Conservation (phyloP, 2,329 filamentous ascomycete genomes). For the Aspergillus vadensis region DNA sequence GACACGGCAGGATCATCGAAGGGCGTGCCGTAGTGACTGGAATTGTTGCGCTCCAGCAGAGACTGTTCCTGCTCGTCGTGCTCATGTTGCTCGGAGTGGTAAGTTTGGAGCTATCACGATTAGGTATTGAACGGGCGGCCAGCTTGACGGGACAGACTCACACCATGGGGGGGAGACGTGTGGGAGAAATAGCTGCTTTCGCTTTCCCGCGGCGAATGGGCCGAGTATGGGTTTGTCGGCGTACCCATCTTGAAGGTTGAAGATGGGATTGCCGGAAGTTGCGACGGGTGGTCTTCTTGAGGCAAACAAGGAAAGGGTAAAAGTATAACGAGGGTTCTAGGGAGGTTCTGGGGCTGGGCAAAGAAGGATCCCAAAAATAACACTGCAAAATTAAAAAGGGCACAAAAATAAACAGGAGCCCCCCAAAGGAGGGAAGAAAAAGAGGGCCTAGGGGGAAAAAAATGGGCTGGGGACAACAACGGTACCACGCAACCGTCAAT, state of each 20-base stretch:
- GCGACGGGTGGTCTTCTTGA: background rate
- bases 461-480: constrained; percentile 3
- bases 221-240: background rate
- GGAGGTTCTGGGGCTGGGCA: constrained; percentile 4
- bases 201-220: constrained; percentile 9
- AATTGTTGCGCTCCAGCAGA: constrained; percentile 37
- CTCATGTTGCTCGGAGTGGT: constrained; percentile 11
- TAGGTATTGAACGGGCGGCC: background rate
- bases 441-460: constrained; percentile 5
- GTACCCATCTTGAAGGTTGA: constrained; percentile 9
- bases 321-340: constrained; percentile 1
- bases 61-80: constrained; percentile 27
- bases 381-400: constrained; percentile 1
- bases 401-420: constrained; percentile 10
- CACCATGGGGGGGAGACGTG: constrained; percentile 6
- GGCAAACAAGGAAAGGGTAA: constrained; percentile 1
- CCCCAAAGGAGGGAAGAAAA: background rate
- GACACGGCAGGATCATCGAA: constrained; percentile 52
- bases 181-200: constrained; percentile 13
- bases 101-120: constrained; percentile 1
- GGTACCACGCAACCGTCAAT: constrained; percentile 6
- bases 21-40: constrained; percentile 47
- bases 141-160: background rate
- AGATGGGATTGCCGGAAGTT: constrained; percentile 1
- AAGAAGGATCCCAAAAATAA: constrained; percentile 6